Conservation (phyloP, 202 grass and related monocot genomes). For the Hordeum pubiflorum region DNA sequence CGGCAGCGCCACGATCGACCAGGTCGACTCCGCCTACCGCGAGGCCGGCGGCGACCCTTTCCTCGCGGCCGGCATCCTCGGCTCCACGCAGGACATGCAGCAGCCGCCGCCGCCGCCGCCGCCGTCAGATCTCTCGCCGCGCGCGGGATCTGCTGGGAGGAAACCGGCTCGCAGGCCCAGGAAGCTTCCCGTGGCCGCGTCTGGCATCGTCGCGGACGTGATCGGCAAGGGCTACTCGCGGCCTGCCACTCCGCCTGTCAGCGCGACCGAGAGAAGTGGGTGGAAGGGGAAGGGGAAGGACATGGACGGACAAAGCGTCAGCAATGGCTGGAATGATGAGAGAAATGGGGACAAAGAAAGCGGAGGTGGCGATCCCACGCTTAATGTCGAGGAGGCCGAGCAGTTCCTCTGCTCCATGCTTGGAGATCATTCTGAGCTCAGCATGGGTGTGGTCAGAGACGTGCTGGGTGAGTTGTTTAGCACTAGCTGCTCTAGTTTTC, state of each 20-base stretch:
- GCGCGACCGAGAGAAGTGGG: not conserved
- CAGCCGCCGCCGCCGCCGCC: constrained; percentile 1
- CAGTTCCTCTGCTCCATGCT: constrained; percentile 74
- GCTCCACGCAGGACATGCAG: constrained; percentile 30
- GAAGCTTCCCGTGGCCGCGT: constrained; percentile 37
- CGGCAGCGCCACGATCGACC: constrained; percentile 46
- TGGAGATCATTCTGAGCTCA: constrained; percentile 49
- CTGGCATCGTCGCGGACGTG: constrained; percentile 66
- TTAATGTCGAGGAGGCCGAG: constrained; percentile 51
- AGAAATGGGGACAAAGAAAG: not conserved
- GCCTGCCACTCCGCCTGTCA: not conserved
- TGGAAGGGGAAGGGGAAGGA: constrained; percentile 19
- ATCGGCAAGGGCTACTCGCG: constrained; percentile 68
- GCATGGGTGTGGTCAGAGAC: constrained; percentile 69
- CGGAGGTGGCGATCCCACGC: not conserved
- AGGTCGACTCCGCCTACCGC: constrained; percentile 59
- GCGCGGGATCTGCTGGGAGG: constrained; percentile 27
- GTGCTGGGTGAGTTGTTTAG: constrained; percentile 47
- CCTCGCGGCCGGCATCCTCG: constrained; percentile 59
- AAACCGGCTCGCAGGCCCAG: constrained; percentile 37
- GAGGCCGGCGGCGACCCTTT: constrained; percentile 57
- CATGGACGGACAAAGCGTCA: not conserved
- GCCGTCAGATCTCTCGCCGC: constrained; percentile 28
- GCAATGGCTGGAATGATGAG: not conserved
- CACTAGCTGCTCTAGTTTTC: not conserved